These are phyloP conservation scores for Schoenoplectus tabernaemontani DNA, from an alignment of 202 grass and related monocot species.

Conservation along the genomic window DNA sequence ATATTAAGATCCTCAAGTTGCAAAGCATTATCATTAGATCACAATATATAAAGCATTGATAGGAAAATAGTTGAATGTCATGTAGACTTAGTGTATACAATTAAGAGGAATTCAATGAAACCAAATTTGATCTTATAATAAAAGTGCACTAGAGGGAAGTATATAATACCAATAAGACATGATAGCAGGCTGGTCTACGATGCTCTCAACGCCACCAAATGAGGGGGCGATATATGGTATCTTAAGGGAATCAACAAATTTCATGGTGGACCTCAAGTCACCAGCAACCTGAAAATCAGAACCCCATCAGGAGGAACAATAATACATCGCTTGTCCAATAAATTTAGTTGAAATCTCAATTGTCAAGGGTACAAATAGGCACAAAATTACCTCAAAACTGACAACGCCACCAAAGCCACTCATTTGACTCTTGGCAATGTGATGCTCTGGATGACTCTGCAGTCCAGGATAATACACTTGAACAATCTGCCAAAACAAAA, in stretches of 20 bases:
- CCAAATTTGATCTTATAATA: neutral
- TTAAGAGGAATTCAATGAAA: neutral
- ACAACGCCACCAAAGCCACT: conserved; percentile 93
- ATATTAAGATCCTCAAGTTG: neutral
- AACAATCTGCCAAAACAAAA: conserved; percentile 60
- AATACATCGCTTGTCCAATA: neutral
- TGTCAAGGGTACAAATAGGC: neutral
- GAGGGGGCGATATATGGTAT: conserved; percentile 93
- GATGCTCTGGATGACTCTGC: conserved; percentile 85
- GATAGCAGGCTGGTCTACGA: conserved; percentile 93
- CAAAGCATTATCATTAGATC: neutral
- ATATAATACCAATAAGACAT: conserved; percentile 91
- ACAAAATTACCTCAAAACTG: conserved; percentile 80
- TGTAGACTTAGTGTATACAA: neutral
- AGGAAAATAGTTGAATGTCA: neutral
- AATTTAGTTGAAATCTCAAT: neutral
- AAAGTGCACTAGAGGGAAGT: neutral
- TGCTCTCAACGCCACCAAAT: conserved; percentile 96
- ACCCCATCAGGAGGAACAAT: neutral
- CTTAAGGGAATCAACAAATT: conserved; percentile 90
- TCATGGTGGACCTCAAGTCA: conserved; percentile 67
- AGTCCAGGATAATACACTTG: conserved; percentile 90
- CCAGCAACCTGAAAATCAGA: conserved; percentile 54
- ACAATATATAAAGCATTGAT: neutral
- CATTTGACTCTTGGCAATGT: conserved; percentile 98